phyloP scores from a whole-genome alignment of 2,329 filamentous ascomycete species.

The Paecilomyces fulvus region DNA sequence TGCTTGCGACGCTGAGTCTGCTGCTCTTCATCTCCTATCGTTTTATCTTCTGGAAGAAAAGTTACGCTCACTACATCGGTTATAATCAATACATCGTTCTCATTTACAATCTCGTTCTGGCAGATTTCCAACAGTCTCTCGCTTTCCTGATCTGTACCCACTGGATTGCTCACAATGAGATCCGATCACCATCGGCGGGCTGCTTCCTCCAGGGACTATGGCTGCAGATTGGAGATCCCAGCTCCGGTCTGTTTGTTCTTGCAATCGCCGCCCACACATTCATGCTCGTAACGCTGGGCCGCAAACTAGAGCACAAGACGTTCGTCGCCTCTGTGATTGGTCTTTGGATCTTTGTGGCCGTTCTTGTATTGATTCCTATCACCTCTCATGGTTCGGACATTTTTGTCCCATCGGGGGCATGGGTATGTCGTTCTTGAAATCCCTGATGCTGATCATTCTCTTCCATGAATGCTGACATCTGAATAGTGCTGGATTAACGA shows the following conservation, averaged over 20 bases:
- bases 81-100: constrained; percentile 47
- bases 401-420: constrained; percentile 43
- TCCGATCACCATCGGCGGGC: constrained; percentile 34
- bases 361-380: constrained; percentile 41
- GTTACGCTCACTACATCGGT: constrained; percentile 42
- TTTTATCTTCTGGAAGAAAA: constrained; percentile 42
- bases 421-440: constrained; percentile 30
- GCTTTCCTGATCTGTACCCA: constrained; percentile 39
- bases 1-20: constrained; percentile 36
- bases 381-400: constrained; percentile 33
- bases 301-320: constrained; percentile 36
- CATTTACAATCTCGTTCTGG: constrained; percentile 44
- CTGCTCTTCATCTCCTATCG: constrained; percentile 44
- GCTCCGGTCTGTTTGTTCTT: constrained; percentile 46
- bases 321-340: constrained; percentile 38
- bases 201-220: constrained; percentile 46
- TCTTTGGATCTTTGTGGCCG: constrained; percentile 39
- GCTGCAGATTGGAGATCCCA: constrained; percentile 45
- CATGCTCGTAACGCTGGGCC: constrained; percentile 40
- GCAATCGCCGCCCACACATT: constrained; percentile 49
- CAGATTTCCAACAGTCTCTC: constrained; percentile 43
- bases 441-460: not conserved
- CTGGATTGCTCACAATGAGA: constrained; percentile 38
- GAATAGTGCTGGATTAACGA: constrained; percentile 43
- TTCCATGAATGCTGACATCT: constrained; percentile 5